Conservation (phyloP, 225 moss, liverwort and hornwort genomes). For the Pleurozium schreberi region DNA sequence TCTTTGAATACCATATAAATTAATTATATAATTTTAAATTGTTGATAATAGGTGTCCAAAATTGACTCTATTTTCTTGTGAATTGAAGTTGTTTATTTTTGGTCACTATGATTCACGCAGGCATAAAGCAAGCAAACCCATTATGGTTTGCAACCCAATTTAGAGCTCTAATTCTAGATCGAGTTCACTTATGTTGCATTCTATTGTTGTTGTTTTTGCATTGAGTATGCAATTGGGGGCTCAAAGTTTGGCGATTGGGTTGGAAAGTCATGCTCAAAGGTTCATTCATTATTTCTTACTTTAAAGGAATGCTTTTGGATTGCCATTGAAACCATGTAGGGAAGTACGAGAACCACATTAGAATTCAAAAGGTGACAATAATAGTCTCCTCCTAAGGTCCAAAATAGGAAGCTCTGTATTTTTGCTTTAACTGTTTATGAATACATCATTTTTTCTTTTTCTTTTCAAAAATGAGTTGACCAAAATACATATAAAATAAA, state of each 20-base stretch:
- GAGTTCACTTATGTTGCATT: not conserved
- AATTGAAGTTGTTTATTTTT: not conserved
- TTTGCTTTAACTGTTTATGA: not conserved
- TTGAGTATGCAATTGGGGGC: not conserved
- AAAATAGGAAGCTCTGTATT: not conserved
- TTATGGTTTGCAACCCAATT: not conserved
- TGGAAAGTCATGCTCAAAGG: not conserved
- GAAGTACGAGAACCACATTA: no score
- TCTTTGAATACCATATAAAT: not conserved
- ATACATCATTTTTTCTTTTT: no score
- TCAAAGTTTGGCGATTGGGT: not conserved
- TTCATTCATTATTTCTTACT: not conserved
- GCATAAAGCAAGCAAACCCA: not conserved
- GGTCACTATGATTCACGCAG: fast-evolving
- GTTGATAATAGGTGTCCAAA: no score
- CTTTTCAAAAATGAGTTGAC: not conserved
- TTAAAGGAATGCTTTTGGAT: fast-evolving
- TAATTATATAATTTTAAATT: not conserved
- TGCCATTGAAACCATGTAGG: not conserved
- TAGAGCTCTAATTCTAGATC: fast-evolving
- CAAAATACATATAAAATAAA: not conserved
- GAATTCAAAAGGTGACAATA: not conserved
- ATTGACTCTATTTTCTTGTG: fast-evolving
- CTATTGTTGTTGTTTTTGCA: not conserved
- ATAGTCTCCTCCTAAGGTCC: not conserved